Conservation (phyloP, 768 basidiomycete species). For the Mrakia frigida region DNA sequence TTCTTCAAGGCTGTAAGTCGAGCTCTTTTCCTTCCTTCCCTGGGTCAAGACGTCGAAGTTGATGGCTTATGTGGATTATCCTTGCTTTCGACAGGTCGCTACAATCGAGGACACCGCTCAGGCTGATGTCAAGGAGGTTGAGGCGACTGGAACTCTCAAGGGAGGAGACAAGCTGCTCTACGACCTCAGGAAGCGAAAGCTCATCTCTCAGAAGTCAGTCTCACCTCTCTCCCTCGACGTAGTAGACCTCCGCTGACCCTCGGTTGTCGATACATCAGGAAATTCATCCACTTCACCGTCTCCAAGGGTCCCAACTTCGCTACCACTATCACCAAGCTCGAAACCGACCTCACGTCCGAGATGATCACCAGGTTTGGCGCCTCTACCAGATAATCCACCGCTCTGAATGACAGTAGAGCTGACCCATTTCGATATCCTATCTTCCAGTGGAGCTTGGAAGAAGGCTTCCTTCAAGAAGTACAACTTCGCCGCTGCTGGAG, state of each 20-base stretch:
- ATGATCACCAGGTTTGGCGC: slow-evolving; percentile 73
- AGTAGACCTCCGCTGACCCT: background rate
- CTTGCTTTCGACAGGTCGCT: slow-evolving; percentile 49
- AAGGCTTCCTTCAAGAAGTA: slow-evolving; percentile 91
- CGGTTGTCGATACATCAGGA: slow-evolving; percentile 53
- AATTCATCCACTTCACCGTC: slow-evolving; percentile 91
- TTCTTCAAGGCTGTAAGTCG: slow-evolving; percentile 74
- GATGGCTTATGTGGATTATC: slow-evolving; percentile 4
- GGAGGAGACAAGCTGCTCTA: slow-evolving; percentile 74
- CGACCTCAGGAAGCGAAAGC: slow-evolving; percentile 86
- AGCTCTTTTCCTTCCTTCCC: background rate
- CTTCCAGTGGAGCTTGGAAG: slow-evolving; percentile 83
- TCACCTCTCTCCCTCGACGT: background rate
- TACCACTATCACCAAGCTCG: slow-evolving; percentile 83
- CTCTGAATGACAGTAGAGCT: background rate
- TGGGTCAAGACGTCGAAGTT: background rate
- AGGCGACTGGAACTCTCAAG: slow-evolving; percentile 63
- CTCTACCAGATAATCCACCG: background rate
- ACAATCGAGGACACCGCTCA: slow-evolving; percentile 70
- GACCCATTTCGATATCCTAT: background rate
- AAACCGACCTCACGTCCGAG: slow-evolving; percentile 93
- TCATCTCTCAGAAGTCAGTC: slow-evolving; percentile 71
- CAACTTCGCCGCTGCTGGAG: slow-evolving; percentile 95
- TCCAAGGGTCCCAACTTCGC: slow-evolving; percentile 79
- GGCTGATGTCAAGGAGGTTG: slow-evolving; percentile 66